Percentiles rank a stretch among this genome's conserved stretches.
Conservation (phyloP, 306 rosid species). For the Lathyrus sativus region DNA sequence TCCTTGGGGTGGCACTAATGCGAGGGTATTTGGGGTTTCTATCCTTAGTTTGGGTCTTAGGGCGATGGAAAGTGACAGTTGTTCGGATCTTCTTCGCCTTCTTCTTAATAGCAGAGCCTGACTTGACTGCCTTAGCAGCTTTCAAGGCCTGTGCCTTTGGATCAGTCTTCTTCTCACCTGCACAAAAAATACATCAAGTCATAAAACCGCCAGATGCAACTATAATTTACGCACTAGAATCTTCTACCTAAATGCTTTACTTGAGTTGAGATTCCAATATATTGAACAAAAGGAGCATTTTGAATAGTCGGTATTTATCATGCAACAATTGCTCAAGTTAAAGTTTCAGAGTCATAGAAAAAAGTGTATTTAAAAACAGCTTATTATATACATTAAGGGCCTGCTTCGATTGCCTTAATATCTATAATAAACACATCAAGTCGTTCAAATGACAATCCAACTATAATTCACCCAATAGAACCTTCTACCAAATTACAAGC, state of each 20-base stretch:
- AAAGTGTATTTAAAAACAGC: too few relatives aligned
- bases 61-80: constrained; percentile 61
- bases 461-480: too few relatives aligned
- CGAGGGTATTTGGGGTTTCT: constrained; percentile 89
- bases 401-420: too few relatives aligned
- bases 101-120: constrained; percentile 56
- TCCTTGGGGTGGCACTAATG: constrained; percentile 79
- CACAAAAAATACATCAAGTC: not conserved
- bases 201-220: not conserved
- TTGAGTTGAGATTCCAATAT: constrained; percentile 5
- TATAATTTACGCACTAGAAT: not conserved
- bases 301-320: not conserved
- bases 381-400: too few relatives aligned
- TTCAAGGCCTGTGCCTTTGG: constrained; percentile 66
- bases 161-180: constrained; percentile 65
- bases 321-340: not conserved
- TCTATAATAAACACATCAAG: too few relatives aligned
- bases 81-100: constrained; percentile 62
- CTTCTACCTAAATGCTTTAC: not conserved
- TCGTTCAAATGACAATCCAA: too few relatives aligned
- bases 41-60: constrained; percentile 65
- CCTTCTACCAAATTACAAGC: too few relatives aligned
- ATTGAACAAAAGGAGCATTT: not conserved
- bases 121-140: constrained; percentile 61
- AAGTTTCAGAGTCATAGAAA: too few relatives aligned